These are phyloP conservation scores for Lyophyllum semitale DNA, from an alignment of 768 basidiomycete species.

Conservation along the genomic window DNA sequence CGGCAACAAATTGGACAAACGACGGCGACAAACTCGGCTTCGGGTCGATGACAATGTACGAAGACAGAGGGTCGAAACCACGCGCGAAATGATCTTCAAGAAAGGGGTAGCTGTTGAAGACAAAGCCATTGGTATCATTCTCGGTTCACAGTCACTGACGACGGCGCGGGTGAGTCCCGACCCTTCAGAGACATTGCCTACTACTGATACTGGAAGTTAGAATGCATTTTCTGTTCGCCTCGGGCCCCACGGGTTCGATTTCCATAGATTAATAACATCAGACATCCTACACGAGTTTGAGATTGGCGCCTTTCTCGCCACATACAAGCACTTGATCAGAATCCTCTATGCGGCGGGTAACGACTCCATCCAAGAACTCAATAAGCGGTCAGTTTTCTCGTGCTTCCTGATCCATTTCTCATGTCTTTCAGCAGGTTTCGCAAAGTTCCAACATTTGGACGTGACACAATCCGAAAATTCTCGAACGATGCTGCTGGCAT, in stretches of 20 bases:
- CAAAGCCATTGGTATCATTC: constrained; percentile 4
- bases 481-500: constrained; percentile 22
- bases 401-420: neutral
- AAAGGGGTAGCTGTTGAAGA: constrained; percentile 5
- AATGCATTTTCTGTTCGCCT: constrained; percentile 6
- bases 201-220: neutral
- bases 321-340: constrained; percentile 23
- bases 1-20: constrained; percentile 25
- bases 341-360: constrained; percentile 17
- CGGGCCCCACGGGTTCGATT: constrained; percentile 6
- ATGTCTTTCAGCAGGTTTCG: neutral
- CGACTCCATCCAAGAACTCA: constrained; percentile 11
- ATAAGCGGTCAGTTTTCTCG: constrained; percentile 11
- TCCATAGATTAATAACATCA: constrained; percentile 14
- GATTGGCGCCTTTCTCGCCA: constrained; percentile 22
- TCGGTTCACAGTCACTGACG: constrained; percentile 18
- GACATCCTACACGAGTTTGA: constrained; percentile 30
- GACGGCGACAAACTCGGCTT: neutral
- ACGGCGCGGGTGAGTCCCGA: constrained; percentile 18
- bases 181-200: neutral
- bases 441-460: too few relatives aligned
- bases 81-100: constrained; percentile 15
- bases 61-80: constrained; percentile 1
- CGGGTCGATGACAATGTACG: neutral
- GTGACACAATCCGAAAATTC: constrained; percentile 24